A percentile compares a stretch with the other conserved stretches of the same genome.
phyloP scores from a whole-genome alignment of 208 protist species.

The Acanthamoeba sp. region DNA sequence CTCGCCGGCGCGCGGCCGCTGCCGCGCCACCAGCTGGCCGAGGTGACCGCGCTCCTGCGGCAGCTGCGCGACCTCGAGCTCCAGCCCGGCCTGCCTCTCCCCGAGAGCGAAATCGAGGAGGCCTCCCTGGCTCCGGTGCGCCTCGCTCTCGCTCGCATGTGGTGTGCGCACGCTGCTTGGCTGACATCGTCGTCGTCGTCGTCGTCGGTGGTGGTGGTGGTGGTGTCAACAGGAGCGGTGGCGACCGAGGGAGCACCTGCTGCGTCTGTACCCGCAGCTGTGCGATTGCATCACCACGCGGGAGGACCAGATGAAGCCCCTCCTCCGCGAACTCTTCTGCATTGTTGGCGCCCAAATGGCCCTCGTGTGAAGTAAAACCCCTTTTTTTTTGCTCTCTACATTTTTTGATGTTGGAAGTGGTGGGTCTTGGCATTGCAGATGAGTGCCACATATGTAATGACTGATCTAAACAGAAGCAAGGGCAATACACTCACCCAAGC shows the following conservation, averaged over 20 bases:
- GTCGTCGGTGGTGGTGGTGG: not conserved
- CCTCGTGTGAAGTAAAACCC: not conserved
- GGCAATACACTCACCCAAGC: no score
- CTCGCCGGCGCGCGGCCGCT: constrained; percentile 38
- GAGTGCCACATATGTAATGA: no score
- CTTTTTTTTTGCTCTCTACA: no score
- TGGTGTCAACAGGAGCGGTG: not conserved
- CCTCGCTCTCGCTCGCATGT: not conserved
- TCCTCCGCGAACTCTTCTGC: constrained; percentile 51
- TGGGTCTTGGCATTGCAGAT: no score
- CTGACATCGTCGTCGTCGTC: no score
- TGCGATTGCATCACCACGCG: constrained; percentile 70
- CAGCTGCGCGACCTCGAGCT: constrained; percentile 51
- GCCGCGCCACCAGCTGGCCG: constrained; percentile 66
- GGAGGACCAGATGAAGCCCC: constrained; percentile 28
- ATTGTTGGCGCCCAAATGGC: constrained; percentile 10
- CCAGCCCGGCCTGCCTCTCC: constrained; percentile 6
- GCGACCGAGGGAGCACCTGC: constrained; percentile 38
- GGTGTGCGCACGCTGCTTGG: not conserved
- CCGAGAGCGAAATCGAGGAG: constrained; percentile 1
- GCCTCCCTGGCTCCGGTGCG: not conserved
- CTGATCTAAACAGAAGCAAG: no score
- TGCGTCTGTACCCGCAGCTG: constrained; percentile 62
- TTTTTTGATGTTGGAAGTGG: no score
- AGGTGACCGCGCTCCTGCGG: constrained; percentile 6